Conservation (phyloP, 73 alveolate species). For the Symbiodinium pilosum region DNA sequence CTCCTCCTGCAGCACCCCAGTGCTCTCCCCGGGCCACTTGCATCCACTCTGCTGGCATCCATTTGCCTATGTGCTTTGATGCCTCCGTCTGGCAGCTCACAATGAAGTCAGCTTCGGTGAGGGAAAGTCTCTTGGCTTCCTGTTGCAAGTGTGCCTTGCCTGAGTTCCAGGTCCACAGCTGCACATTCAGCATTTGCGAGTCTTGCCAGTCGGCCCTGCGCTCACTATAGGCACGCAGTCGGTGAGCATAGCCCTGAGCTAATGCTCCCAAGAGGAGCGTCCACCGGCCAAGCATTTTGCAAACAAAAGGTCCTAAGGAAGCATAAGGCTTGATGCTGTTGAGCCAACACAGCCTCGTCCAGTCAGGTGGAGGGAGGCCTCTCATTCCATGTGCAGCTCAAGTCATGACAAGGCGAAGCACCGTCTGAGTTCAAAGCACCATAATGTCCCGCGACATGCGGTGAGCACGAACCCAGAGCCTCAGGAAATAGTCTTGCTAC, state of each 20-base stretch:
- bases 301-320: background rate
- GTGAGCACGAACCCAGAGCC: constrained; percentile 93
- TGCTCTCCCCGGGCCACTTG: constrained; percentile 83
- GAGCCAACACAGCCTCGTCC: background rate
- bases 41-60: constrained; percentile 55
- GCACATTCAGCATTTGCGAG: background rate
- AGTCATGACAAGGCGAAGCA: too few species aligned
- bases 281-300: constrained; percentile 15
- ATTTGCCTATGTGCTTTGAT: background rate
- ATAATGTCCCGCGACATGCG: constrained; percentile 88
- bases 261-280: background rate
- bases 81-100: constrained; percentile 91
- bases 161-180: constrained; percentile 27
- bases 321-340: background rate
- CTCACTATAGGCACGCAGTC: background rate
- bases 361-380: background rate
- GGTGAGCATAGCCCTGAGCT: background rate
- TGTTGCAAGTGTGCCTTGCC: constrained; percentile 17
- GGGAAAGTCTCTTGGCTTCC: background rate
- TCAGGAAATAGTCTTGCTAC: background rate
- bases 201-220: background rate
- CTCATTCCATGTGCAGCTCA: background rate
- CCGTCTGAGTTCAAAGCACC: constrained; percentile 3
- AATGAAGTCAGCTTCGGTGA: constrained; percentile 8
- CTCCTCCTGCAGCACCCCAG: constrained; percentile 92